Evolutionary conservation across 2,329 filamentous ascomycete species (phyloP), one percentile per base, ranked within the genome.

Genomic region (Furcasterigmium sp.): DNA sequence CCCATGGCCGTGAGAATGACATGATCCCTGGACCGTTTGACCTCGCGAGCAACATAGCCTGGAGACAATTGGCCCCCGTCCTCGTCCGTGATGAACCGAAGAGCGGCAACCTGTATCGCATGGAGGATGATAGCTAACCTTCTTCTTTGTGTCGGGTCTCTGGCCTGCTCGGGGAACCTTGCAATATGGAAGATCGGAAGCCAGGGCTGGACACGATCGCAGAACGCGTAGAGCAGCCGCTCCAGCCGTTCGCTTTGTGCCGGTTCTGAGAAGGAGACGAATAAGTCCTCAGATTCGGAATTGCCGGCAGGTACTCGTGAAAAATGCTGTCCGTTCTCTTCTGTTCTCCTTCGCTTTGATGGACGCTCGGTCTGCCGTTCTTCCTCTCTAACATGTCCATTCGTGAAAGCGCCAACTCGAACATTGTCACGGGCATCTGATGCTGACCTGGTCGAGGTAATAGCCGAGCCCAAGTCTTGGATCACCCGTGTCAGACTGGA

Each of bases 121-220:
- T 67, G 60, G 7, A 68, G 49, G 2, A 68, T 51, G 1, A 63
- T 55, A 1, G 51, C 49, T 2, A 67, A 48, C 8, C 53, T 52
- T 1, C 48, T 46, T 6, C 53, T 50, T 15, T 65, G 52, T 3
- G 40, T 35, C 5, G 52, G 45, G 11, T 61, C 51, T 10, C 48
- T 40, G 2, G 65, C 41, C 2, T 55, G 50, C 15, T 44, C 43
- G 1, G 56, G 51, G 30, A 64, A 63, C 3, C 52, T 44, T 0
- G 50, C 53, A 38, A 60, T 53, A 39, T 65, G 63, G 6, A 67
- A 40, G 11, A 68, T 64, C 2, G 63, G 63, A 8, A 65, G 63
- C 60, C 64, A 69, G 8, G 65, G 66, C 29, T 69, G 65, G 5
- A 68, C 57, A 15, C 55, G 43, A 7, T 52, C 49, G 45, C 68